Evolutionary conservation across 1,139 yeast genomes (phyloP), one percentile per base, ranked within the genome.

Genomic region (Blastobotrys ciferrii): DNA sequence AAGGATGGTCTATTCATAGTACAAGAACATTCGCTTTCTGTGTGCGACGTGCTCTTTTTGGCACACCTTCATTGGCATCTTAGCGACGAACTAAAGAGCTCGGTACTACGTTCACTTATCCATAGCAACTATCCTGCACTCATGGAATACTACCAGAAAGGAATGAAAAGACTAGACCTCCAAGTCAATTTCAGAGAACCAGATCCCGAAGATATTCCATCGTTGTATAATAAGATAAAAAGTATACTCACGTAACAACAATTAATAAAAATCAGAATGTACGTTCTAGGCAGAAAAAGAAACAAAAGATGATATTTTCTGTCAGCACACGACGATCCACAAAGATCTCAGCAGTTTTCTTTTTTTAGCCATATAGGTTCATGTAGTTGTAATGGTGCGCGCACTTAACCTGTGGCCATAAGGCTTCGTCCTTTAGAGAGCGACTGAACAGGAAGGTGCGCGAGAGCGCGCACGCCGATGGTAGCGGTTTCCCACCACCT

Each of bases 11-110:
- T 17, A 13, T 36, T 36, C 18, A 36, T 20, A 31, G 4, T 45
- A 31, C 35, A 36, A 43, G 9, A 48, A 47, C n/a, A 38, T 14
- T 3, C 18, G 4, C 9, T 38, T 9, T 25, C 32, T 13, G 20
- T 14, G 12, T 13, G 32, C 18, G 67, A 64, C 39, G 42, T 64
- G 30, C 47, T 64, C 14, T 50, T 64, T 25, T 39, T 57, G 37
- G 64, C 64, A 2, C 67, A 61, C 50, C 43, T 62, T 38, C 46
- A 49, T 19, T 42, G 60, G 2, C 62, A 61, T 36, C 53, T 59
- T 17, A 47, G 14, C 4, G 40, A 23, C n/a, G 28, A 18, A 19
- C n/a, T 36, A 28, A 19, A 19, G 12, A 36, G 40, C 18, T 36
- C 40, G 4, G 28, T n/a, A 4, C 19, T 36, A 6, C 25, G 40